Evolutionary conservation across 306 rosid species (phyloP), one percentile per base, ranked within the genome.

Genomic region (Pterocarpus macrocarpus): DNA sequence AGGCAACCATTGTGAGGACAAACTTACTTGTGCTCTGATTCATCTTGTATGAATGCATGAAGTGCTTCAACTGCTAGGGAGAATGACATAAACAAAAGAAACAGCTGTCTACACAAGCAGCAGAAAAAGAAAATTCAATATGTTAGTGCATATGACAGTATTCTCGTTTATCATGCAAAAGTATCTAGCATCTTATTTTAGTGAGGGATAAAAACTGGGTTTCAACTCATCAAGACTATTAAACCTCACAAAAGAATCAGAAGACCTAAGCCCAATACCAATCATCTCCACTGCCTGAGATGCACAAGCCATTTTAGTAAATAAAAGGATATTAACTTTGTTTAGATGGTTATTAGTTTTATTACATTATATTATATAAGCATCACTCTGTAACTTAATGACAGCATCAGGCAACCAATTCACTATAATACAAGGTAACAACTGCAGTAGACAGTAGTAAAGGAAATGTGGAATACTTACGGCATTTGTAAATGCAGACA

Each of bases 11-110:
- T 66, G 49, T 4, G 61, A 47, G 34, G 66, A 53, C 72, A 79
- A 74, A 91, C 99, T 93, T 89, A 95, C 99, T 92, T 96, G 97
- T 96, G 99, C 70, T 96, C 99, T 73, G 99, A 93, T 90, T 96
- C 99, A 86, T 96, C 99, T 90, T 95, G 97, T 77, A 93, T 90
- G 86, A 93, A 95, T 8, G 98, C 94, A 76, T 95, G 99, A 65
- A 95, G 99, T 8, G 93, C 99, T 89, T 95, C 99, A 83, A 95
- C 98, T 8, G 98, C 98, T 78, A 95, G 84, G 85, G 99, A 95
- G 87, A 95, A 95, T 33, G 99, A 89, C 97, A 95, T 89, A 77
- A 95, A 95, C 97, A 95, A 77, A 79, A 95, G 97, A 88, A 95
- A 95, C 83, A 95, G 98, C 99, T 95, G 99, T 90, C 99, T 95